phyloP scores from a whole-genome alignment of 768 basidiomycete genomes.

The Chalciporus piperatus region DNA sequence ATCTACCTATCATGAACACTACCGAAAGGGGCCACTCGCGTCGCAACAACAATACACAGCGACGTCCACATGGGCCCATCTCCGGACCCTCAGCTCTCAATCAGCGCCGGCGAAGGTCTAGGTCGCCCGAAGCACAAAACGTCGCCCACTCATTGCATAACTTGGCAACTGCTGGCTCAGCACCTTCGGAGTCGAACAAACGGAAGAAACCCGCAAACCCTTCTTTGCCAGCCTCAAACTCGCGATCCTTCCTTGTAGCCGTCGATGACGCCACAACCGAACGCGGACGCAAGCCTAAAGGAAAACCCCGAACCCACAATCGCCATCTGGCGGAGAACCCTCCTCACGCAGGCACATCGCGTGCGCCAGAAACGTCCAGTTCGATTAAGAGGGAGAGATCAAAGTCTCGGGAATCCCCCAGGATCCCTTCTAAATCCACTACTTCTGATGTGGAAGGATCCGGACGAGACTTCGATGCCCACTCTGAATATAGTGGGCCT shows the following conservation, averaged over 20 bases:
- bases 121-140: constrained; percentile 28
- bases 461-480: constrained; percentile 20
- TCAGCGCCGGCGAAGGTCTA: constrained; percentile 34
- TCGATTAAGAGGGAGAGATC: constrained; percentile 33
- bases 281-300: constrained; percentile 32
- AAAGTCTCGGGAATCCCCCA: constrained; percentile 33
- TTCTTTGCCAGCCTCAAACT: constrained; percentile 12
- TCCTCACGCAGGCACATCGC: constrained; percentile 8
- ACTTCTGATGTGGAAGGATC: constrained; percentile 30
- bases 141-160: neutral
- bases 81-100: constrained; percentile 13
- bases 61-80: constrained; percentile 20
- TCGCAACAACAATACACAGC: constrained; percentile 24
- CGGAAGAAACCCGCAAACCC: constrained; percentile 29
- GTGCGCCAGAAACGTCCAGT: constrained; percentile 3
- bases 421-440: constrained; percentile 19
- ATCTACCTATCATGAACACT: constrained; percentile 19
- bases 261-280: constrained; percentile 28
- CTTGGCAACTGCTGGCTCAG: constrained; percentile 13
- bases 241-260: constrained; percentile 28
- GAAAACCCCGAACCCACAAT: constrained; percentile 25
- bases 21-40: constrained; percentile 21
- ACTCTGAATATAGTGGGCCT: constrained; percentile 30
- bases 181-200: constrained; percentile 24
- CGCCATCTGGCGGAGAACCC: constrained; percentile 23